Conservation (phyloP, 352 stramenopile genomes). For the Phytophthora meadii region DNA sequence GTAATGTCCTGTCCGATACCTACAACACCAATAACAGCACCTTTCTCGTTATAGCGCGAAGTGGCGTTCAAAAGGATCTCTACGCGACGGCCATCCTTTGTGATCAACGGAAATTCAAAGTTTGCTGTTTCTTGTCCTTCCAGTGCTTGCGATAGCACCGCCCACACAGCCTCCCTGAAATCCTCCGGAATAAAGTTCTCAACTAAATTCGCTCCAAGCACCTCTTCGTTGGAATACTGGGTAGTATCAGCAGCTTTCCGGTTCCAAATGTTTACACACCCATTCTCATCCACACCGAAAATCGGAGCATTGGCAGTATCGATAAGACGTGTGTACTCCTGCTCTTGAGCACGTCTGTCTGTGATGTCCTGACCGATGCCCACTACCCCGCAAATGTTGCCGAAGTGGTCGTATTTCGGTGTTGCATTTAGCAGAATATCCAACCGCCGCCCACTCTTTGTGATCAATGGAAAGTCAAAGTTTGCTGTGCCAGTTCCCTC, state of each 20-base stretch:
- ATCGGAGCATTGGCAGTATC: slow-evolving; percentile 89
- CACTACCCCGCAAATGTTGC: slow-evolving; percentile 64
- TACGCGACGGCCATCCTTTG: slow-evolving; percentile 51
- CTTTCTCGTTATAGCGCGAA: slow-evolving; percentile 61
- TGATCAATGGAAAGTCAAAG: slow-evolving; percentile 80
- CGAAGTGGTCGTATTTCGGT: slow-evolving; percentile 61
- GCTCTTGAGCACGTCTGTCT: slow-evolving; percentile 68
- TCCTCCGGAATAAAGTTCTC: slow-evolving; percentile 80
- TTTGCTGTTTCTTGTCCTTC: slow-evolving; percentile 65
- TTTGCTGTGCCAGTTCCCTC: slow-evolving; percentile 67
- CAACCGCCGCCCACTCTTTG: slow-evolving; percentile 57
- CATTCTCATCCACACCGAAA: slow-evolving; percentile 74
- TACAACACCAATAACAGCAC: slow-evolving; percentile 63
- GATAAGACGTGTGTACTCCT: slow-evolving; percentile 85
- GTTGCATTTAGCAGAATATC: slow-evolving; percentile 72
- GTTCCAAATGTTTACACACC: slow-evolving; percentile 87
- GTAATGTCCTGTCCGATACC: slow-evolving; percentile 74
- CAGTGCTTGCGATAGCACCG: slow-evolving; percentile 62
- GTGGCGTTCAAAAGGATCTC: slow-evolving; percentile 67
- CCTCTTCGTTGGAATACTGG: slow-evolving; percentile 73
- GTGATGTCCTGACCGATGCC: slow-evolving; percentile 81
- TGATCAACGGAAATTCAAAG: slow-evolving; percentile 70
- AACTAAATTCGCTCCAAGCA: slow-evolving; percentile 71
- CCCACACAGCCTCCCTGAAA: slow-evolving; percentile 55
- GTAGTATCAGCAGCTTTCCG: slow-evolving; percentile 82